phyloP scores from a whole-genome alignment of 2,329 filamentous ascomycete species.

The Neonectria neomacrospora region DNA sequence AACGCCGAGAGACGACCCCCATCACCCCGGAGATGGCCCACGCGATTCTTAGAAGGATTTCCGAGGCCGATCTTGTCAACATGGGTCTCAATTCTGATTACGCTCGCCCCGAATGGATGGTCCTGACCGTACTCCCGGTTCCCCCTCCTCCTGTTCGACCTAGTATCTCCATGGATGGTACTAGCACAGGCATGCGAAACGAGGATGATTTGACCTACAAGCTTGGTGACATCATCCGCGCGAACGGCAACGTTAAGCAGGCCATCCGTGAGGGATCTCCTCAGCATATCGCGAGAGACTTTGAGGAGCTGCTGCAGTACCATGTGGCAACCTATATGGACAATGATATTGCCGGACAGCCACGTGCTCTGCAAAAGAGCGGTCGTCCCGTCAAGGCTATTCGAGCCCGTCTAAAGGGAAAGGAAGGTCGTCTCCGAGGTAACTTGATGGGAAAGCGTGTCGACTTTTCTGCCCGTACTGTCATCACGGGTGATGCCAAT shows the following conservation, averaged over 20 bases:
- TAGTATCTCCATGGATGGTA: slow-evolving; percentile 97
- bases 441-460: slow-evolving; percentile 99
- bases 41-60: slow-evolving; percentile 87
- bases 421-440: slow-evolving; percentile 96
- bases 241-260: slow-evolving; percentile 93
- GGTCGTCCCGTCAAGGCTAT: slow-evolving; percentile 97
- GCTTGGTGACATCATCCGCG: slow-evolving; percentile 96
- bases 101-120: slow-evolving; percentile 97
- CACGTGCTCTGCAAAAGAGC: slow-evolving; percentile 95
- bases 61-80: slow-evolving; percentile 81
- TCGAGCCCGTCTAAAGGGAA: slow-evolving; percentile 96
- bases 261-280: slow-evolving; percentile 93
- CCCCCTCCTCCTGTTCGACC: slow-evolving; percentile 95
- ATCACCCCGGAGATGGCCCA: slow-evolving; percentile 88
- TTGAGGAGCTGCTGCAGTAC: slow-evolving; percentile 92
- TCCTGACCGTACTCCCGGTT: slow-evolving; percentile 93
- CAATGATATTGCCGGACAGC: slow-evolving; percentile 96
- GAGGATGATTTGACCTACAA: slow-evolving; percentile 99
- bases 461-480: slow-evolving; percentile 98
- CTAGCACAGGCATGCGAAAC: slow-evolving; percentile 88
- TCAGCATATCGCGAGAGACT: slow-evolving; percentile 89
- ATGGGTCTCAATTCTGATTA: slow-evolving; percentile 96
- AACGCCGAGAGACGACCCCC: slow-evolving; percentile 79
- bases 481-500: slow-evolving; percentile 99
- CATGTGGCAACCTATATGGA: slow-evolving; percentile 99